These are phyloP conservation scores for Themeda triandra DNA, from an alignment of 176 grass and related monocot species.

Conservation along the genomic window DNA sequence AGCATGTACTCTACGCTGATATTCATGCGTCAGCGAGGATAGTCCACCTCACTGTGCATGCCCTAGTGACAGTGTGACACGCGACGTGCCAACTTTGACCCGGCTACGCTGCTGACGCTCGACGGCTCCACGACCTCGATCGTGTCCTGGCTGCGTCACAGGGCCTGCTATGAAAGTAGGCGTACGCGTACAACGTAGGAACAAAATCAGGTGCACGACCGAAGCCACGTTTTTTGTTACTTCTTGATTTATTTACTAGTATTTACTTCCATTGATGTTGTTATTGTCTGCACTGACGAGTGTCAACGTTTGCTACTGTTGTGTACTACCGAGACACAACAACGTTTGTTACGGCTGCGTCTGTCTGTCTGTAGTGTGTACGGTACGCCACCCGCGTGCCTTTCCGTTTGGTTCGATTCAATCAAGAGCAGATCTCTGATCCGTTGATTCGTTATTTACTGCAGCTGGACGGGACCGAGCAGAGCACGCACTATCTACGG, in stretches of 20 bases:
- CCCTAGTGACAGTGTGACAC: not conserved
- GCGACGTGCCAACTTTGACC: not conserved
- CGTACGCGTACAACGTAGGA: not conserved
- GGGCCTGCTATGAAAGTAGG: not conserved
- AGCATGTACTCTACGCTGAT: not conserved
- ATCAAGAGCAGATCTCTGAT: not conserved
- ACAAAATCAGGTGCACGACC: not conserved
- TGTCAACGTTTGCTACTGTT: too few relatives aligned
- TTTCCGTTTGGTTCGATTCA: not conserved
- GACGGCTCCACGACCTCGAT: not conserved
- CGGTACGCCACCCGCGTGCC: not conserved
- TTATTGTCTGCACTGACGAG: not conserved
- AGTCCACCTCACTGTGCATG: not conserved
- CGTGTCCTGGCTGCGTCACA: not conserved
- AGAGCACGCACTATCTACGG: not conserved
- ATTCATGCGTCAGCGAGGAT: not conserved
- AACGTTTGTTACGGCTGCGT: too few relatives aligned
- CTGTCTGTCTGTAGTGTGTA: not conserved
- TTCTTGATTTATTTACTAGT: too few relatives aligned
- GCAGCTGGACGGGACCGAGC: not conserved
- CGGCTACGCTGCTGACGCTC: not conserved
- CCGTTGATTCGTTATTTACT: constrained; percentile 14
- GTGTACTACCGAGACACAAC: too few relatives aligned
- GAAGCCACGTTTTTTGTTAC: not conserved
- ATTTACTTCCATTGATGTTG: too few relatives aligned